Conservation (phyloP, 306 rosid species). For the Glycyrrhiza uralensis region DNA sequence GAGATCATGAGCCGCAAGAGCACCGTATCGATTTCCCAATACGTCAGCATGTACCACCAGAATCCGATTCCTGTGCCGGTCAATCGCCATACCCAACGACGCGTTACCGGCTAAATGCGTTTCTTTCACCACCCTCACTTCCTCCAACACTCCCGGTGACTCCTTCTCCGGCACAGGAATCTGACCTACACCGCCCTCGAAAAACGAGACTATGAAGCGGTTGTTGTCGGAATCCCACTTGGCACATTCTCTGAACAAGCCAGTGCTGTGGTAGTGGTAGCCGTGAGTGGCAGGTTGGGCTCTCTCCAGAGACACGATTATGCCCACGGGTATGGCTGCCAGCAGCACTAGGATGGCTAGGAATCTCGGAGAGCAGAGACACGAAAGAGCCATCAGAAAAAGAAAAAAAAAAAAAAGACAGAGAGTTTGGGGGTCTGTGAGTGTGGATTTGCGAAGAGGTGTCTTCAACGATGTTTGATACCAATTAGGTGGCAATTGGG, state of each 20-base stretch:
- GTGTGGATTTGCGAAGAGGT: background rate
- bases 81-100: slow-evolving; percentile 61
- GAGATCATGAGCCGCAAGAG: slow-evolving; percentile 71
- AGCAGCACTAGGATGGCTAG: slow-evolving; percentile 45
- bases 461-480: background rate
- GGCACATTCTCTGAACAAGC: slow-evolving; percentile 69
- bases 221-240: slow-evolving; percentile 69
- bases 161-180: slow-evolving; percentile 33
- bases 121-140: slow-evolving; percentile 48
- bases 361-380: slow-evolving; percentile 44
- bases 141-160: slow-evolving; percentile 28
- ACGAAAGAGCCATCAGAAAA: slow-evolving; percentile 33
- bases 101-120: slow-evolving; percentile 59
- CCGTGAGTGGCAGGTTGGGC: slow-evolving; percentile 56
- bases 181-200: slow-evolving; percentile 69
- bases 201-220: slow-evolving; percentile 61
- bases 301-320: slow-evolving; percentile 65
- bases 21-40: slow-evolving; percentile 49
- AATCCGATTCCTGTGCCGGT: slow-evolving; percentile 55
- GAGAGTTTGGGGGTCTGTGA: background rate
- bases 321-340: slow-evolving; percentile 69
- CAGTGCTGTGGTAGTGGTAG: slow-evolving; percentile 61
- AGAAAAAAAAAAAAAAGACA: no score
- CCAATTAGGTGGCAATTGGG: background rate
- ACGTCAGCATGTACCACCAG: slow-evolving; percentile 61